Base-by-base conservation (phyloP, 1,284 basidiomycete genomes). In the Polyporus tsugae region DNA sequence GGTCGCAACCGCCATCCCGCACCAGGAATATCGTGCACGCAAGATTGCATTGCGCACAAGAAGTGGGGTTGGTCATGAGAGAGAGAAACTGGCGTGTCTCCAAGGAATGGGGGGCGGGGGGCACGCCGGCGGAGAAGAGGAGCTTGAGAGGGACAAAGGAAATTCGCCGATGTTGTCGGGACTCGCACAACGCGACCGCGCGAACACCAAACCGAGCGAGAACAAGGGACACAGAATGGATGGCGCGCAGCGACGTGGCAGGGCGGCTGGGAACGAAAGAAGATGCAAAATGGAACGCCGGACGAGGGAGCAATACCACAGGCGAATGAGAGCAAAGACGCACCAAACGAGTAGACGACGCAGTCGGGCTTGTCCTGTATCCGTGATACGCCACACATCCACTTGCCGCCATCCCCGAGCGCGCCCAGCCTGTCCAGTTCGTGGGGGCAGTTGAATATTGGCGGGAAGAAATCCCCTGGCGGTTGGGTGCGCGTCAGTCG, bases 401-500 rank as follows among this genome's bases (percentile, higher is more conserved):
- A 87, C 75, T 87, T 87, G 19, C 85, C 85, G 9, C 85, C 86
- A 65, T 87, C 85, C 11, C 83, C 84, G 67, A 85, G 79, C 6
- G 83, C 79, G 6, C 85, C 86, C 25, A 87, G 61, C 53, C 85
- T 80, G 53, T 85, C 79, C 2, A 83, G 74, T 22, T 80, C 78
- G 77, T 85, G 85, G 10, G 86, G 84, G 62, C 85, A 86, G 59
- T 76, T 79, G 73, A 79, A 87, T 0, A 83, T 78, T 13, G 85
- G 83, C 13, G 83, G 81, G 75, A 85, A 86, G 74, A 85, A 85
- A 72, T 86, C 85, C 85, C 85, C 83, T 85, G 65, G 10, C 10
- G 17, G 13, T 57, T 42, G 57, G 29, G 29, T 22, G 22, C 46
- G 46, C 46, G 46, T 69, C 57, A 69, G 59, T 22, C 17, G 52